Percentiles rank a stretch among this genome's conserved stretches.
These are phyloP conservation scores for Cryptosporidium meleagridis DNA, from an alignment of 169 alveolate species.

Conservation along the genomic window DNA sequence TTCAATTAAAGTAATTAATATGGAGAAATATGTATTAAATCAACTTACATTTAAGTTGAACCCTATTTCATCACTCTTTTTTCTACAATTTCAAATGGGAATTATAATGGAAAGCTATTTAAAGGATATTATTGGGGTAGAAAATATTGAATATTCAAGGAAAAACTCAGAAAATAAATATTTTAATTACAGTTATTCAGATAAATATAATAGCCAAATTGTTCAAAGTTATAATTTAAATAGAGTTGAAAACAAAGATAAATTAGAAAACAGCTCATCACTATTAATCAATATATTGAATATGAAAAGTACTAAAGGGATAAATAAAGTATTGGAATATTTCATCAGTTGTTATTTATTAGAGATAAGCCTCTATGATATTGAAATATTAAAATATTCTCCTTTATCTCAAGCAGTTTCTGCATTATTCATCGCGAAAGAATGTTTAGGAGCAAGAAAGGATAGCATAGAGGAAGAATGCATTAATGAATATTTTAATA, in stretches of 20 bases:
- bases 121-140: constrained; percentile 29
- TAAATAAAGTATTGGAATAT: constrained; percentile 54
- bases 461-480: not conserved
- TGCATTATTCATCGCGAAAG: constrained; percentile 44
- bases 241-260: not conserved
- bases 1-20: not conserved
- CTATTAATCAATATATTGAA: constrained; percentile 38
- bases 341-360: constrained; percentile 54
- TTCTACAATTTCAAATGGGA: constrained; percentile 44
- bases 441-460: constrained; percentile 54
- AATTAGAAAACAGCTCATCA: constrained; percentile 39
- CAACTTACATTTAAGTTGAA: constrained; percentile 66
- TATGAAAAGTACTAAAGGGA: constrained; percentile 37
- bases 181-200: not conserved
- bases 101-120: constrained; percentile 45
- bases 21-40: constrained; percentile 30
- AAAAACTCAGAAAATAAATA: not conserved
- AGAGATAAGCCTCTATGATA: constrained; percentile 54
- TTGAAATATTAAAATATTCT: constrained; percentile 60
- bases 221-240: not conserved
- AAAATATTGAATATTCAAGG: not conserved
- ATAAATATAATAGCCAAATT: not conserved
- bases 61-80: constrained; percentile 29
- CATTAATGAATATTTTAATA: constrained; percentile 9
- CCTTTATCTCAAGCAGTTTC: constrained; percentile 66